Base-by-base conservation (phyloP, 176 grass and related monocot species). In the Juncus inflexus region DNA sequence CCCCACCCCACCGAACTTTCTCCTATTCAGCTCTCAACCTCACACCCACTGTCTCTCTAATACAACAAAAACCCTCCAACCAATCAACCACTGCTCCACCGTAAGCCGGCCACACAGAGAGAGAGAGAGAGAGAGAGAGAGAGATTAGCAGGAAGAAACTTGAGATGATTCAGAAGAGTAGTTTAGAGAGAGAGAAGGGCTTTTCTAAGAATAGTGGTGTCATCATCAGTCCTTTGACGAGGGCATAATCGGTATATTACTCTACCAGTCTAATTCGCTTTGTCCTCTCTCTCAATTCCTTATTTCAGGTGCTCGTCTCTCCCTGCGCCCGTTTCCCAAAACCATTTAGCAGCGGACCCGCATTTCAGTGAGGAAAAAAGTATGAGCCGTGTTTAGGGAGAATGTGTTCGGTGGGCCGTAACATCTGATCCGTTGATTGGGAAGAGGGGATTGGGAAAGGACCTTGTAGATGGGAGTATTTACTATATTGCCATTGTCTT, bases 171-270 rank as follows among this genome's bases (percentile, higher is more conserved):
- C 19, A 28, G 19, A 28, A 62, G 67, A 60, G n/a, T 10, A 12
- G 68, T 6, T 59, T 36, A 64, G 49, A 58, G 68, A 73, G 77
- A 58, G 37, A 73, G 40, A 14, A 64, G 77, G 35, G 69, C 35
- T 65, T 42, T 70, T 54, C 67, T 72, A 59, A 58, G 67, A 67
- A 52, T 73, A 52, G 62, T 55, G 67, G 52, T 50, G 61, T 59
- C 69, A 70, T 42, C 77, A 74, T 80, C 77, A 64, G 65, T 61
- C 61, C 42, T 53, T 66, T 45, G 42, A 67, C 69, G 47, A 9
- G 69, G 77, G 42, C 40, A 79, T 47, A 64, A 15, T 73, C 64
- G 77, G 60, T 0, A 73, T 76, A 55, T 38, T 54, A 5, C 42
- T 40, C 7, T 54, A n/a, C 12, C 6, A 69, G 66, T 53, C 47